Percentiles rank a stretch among this genome's conserved stretches.
phyloP scores from a whole-genome alignment of 768 basidiomycete species.

The Phlebiopsis gigantea region DNA sequence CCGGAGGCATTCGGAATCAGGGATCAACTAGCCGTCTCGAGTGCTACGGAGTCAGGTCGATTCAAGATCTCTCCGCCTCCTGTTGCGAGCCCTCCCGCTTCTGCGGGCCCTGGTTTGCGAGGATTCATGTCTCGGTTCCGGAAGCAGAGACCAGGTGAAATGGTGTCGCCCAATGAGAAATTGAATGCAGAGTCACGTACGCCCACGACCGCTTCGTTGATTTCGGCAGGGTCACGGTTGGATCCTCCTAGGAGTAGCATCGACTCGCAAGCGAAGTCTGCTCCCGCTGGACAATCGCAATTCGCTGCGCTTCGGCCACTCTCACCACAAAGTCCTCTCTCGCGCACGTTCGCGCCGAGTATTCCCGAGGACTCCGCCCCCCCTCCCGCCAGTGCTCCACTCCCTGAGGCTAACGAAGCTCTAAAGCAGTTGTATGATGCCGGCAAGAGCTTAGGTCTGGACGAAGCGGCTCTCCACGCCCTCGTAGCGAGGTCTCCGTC shows the following conservation, averaged over 20 bases:
- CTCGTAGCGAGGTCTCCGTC: slow-evolving; percentile 70
- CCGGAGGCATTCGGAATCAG: neutral
- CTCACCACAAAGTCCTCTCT: slow-evolving; percentile 9
- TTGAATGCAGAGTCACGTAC: neutral
- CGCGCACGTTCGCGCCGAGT: slow-evolving; percentile 11
- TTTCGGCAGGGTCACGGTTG: slow-evolving; percentile 5
- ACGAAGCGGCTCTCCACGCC: slow-evolving; percentile 65
- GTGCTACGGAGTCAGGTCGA: slow-evolving; percentile 47
- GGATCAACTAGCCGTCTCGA: slow-evolving; percentile 23
- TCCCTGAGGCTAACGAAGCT: slow-evolving; percentile 33
- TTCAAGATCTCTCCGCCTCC: slow-evolving; percentile 41
- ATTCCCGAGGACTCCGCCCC: slow-evolving; percentile 12
- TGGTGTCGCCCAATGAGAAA: slow-evolving; percentile 5
- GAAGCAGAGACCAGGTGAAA: slow-evolving; percentile 26
- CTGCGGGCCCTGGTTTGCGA: slow-evolving; percentile 68
- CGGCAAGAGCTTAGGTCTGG: slow-evolving; percentile 68
- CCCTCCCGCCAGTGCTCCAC: neutral
- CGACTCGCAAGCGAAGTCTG: slow-evolving; percentile 18
- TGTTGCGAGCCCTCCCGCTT: slow-evolving; percentile 58
- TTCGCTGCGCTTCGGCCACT: slow-evolving; percentile 18
- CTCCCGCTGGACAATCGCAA: slow-evolving; percentile 18
- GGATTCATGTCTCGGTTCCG: slow-evolving; percentile 81
- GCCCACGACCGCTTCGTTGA: neutral
- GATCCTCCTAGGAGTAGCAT: slow-evolving; percentile 1
- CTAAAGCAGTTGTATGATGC: slow-evolving; percentile 73